These are phyloP conservation scores for Syncephalastrum racemosum DNA, from an alignment of 371 early-diverging fungal genomes.

Conservation along the genomic window DNA sequence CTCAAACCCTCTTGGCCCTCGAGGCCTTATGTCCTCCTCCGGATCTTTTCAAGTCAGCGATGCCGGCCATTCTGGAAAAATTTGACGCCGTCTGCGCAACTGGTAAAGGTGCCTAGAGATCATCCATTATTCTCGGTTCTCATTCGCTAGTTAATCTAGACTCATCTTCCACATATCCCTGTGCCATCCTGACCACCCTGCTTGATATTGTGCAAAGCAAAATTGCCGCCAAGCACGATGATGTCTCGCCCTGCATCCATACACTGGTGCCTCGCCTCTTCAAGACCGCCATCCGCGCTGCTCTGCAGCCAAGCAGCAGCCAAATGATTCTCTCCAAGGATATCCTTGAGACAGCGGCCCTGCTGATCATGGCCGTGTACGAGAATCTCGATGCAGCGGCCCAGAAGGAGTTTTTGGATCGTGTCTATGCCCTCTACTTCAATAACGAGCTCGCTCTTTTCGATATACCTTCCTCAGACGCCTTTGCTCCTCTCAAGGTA, in stretches of 20 bases:
- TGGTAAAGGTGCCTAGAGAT: constrained; percentile 17
- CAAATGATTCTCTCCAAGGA: constrained; percentile 27
- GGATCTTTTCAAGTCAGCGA: constrained; percentile 25
- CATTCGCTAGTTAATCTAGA: neutral
- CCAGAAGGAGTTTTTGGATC: constrained; percentile 50
- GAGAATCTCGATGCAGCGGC: constrained; percentile 44
- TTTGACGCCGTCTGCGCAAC: constrained; percentile 34
- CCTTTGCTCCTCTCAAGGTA: constrained; percentile 27
- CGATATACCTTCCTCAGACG: constrained; percentile 2
- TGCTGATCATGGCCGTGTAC: constrained; percentile 48
- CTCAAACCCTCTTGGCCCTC: constrained; percentile 25
- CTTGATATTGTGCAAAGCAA: constrained; percentile 45
- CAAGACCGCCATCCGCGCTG: constrained; percentile 44
- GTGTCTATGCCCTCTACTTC: constrained; percentile 48
- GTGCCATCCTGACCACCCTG: constrained; percentile 44
- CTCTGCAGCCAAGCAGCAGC: constrained; percentile 25
- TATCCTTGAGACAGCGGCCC: constrained; percentile 39
- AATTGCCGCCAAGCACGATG: constrained; percentile 37
- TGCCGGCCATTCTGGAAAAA: constrained; percentile 30
- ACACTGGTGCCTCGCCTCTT: constrained; percentile 48
- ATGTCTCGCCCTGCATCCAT: constrained; percentile 47
- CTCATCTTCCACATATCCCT: constrained; percentile 31
- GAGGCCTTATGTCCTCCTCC: constrained; percentile 26
- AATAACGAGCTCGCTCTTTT: constrained; percentile 40
- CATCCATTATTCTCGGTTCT: neutral